Evolutionary conservation across 1,284 basidiomycete species (phyloP).

Genomic region (Anthracocystis walkeri): DNA sequence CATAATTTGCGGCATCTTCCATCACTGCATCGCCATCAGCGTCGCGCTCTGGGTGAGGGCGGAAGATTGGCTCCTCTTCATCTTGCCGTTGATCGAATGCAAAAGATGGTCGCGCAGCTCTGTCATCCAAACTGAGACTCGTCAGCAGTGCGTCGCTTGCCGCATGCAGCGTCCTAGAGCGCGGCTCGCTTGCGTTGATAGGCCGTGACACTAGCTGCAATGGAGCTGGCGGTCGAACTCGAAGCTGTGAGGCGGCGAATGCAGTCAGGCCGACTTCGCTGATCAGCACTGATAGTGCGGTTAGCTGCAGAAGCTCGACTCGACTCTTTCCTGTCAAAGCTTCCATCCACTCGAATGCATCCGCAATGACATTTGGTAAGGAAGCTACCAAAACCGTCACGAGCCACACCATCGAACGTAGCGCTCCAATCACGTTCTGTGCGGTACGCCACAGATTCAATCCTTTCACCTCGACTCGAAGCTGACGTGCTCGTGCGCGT

Average conservation of each 20-base stretch:
- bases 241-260: constrained; percentile 15
- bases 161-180: not conserved
- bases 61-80: not conserved
- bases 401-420: constrained; percentile 2
- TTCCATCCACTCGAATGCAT: constrained; percentile 2
- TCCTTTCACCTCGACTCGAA: constrained; percentile 21
- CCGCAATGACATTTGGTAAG: not conserved
- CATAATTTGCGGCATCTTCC: constrained; percentile 32
- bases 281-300: constrained; percentile 7
- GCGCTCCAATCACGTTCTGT: constrained; percentile 8
- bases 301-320: constrained; percentile 11
- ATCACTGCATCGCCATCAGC: constrained; percentile 43
- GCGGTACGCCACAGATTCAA: constrained; percentile 11
- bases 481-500: constrained; percentile 16
- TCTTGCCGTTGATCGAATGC: not conserved
- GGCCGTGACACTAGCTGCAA: constrained; percentile 41
- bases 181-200: not conserved
- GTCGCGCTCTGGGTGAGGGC: constrained; percentile 15
- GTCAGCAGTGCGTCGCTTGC: constrained; percentile 22
- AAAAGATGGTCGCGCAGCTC: not conserved
- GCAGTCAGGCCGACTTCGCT: constrained; percentile 18
- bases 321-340: not conserved
- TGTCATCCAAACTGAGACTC: constrained; percentile 35
- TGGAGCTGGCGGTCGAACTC: constrained; percentile 19
- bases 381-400: not conserved